These are phyloP conservation scores for Peniophora sp. DNA, from an alignment of 1,284 basidiomycete species.

Conservation along the genomic window DNA sequence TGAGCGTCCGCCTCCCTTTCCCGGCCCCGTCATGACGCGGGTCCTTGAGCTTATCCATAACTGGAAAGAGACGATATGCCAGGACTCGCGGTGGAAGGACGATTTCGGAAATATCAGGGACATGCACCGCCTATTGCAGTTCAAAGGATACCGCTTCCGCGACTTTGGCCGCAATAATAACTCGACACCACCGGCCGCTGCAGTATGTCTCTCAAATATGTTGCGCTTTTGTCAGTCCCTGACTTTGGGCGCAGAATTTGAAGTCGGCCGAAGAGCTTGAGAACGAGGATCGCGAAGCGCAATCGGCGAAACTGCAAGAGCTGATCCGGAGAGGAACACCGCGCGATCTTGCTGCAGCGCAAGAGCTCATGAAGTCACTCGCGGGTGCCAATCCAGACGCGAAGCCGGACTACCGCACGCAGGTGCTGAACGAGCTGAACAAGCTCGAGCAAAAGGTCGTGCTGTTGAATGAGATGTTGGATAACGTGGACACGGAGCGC, in stretches of 20 bases:
- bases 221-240: constrained; percentile 6
- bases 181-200: constrained; percentile 31
- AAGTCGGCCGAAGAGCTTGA: constrained; percentile 97
- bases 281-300: constrained; percentile 90
- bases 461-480: constrained; percentile 92
- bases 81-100: constrained; percentile 88
- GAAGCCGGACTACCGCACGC: constrained; percentile 87
- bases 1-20: constrained; percentile 93
- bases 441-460: constrained; percentile 95
- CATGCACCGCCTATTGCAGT: constrained; percentile 92
- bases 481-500: constrained; percentile 71
- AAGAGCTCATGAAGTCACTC: constrained; percentile 96
- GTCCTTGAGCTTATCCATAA: constrained; percentile 90
- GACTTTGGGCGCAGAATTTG: constrained; percentile 49
- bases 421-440: constrained; percentile 86
- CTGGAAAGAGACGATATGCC: constrained; percentile 95
- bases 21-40: constrained; percentile 89
- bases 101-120: constrained; percentile 96
- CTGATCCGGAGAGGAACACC: constrained; percentile 95
- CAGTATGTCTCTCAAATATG: constrained; percentile 30
- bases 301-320: constrained; percentile 96
- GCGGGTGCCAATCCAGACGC: constrained; percentile 94
- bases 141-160: constrained; percentile 95
- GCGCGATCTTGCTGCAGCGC: constrained; percentile 89
- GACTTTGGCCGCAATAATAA: constrained; percentile 38